Conservation (phyloP, 768 basidiomycete species). For the Lactifluus rugatus region DNA sequence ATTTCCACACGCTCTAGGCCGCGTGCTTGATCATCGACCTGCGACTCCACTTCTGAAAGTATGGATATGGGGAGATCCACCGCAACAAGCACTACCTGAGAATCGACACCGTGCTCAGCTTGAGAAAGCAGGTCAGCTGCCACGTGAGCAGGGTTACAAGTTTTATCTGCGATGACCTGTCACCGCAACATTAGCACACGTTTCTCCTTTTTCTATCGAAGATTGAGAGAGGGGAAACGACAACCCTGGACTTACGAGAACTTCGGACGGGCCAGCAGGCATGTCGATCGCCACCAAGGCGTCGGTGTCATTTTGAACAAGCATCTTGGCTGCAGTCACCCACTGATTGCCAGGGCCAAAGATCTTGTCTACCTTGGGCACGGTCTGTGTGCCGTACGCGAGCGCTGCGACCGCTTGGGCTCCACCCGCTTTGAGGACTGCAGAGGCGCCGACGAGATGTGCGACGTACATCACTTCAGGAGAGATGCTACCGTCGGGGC, state of each 20-base stretch:
- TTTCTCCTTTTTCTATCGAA: not conserved
- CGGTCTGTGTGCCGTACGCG: constrained; percentile 92
- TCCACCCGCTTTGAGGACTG: constrained; percentile 89
- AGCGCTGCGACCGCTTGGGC: constrained; percentile 94
- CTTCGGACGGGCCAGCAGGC: constrained; percentile 98
- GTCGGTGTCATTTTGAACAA: constrained; percentile 97
- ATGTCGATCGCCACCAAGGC: constrained; percentile 96
- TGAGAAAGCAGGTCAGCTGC: constrained; percentile 96
- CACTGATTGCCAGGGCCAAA: constrained; percentile 99
- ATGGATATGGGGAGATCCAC: constrained; percentile 54
- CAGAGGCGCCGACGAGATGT: constrained; percentile 78
- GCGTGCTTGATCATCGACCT: constrained; percentile 80
- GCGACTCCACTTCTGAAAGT: constrained; percentile 67
- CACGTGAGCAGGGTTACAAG: constrained; percentile 80
- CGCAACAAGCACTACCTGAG: constrained; percentile 90
- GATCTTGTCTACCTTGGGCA: constrained; percentile 98
- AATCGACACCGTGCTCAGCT: constrained; percentile 97
- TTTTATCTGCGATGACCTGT: constrained; percentile 89
- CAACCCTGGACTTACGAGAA: constrained; percentile 58
- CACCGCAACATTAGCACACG: constrained; percentile 1
- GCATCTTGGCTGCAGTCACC: constrained; percentile 99
- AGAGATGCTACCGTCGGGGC: constrained; percentile 84
- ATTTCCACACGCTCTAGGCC: constrained; percentile 86
- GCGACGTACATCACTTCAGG: constrained; percentile 98
- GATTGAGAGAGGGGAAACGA: not conserved